Conservation (phyloP, 2,329 filamentous ascomycete genomes). For the Fusarium nisikadoi region DNA sequence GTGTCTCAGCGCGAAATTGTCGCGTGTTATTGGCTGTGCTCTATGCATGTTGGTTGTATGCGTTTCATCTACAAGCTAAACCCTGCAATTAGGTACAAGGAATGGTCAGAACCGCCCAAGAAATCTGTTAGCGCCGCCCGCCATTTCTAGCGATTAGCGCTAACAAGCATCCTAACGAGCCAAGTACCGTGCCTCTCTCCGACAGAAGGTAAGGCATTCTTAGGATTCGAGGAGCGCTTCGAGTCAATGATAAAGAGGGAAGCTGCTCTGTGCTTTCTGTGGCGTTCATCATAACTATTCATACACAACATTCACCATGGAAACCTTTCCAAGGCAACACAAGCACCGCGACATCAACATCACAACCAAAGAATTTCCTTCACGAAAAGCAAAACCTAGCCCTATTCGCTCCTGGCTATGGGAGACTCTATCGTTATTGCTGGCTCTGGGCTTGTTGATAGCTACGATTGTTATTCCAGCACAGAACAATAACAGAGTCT, state of each 20-base stretch:
- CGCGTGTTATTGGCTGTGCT: background rate
- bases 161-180: accelerated
- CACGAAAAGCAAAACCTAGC: background rate
- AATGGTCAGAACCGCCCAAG: accelerated
- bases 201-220: background rate
- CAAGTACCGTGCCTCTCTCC: background rate
- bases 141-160: accelerated
- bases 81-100: background rate
- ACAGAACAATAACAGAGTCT: background rate
- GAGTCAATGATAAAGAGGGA: background rate
- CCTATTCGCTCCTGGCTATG: background rate
- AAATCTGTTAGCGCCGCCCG: background rate
- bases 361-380: background rate
- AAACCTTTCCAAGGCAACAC: background rate
- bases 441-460: background rate
- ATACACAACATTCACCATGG: background rate
- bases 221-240: background rate
- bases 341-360: background rate
- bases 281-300: background rate
- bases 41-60: background rate
- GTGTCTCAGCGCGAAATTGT: background rate
- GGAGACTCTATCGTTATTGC: background rate
- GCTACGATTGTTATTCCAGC: background rate
- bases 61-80: background rate
- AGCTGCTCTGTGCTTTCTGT: background rate